phyloP scores from a whole-genome alignment of 2,329 filamentous ascomycete species.

The Thelonectria olida region DNA sequence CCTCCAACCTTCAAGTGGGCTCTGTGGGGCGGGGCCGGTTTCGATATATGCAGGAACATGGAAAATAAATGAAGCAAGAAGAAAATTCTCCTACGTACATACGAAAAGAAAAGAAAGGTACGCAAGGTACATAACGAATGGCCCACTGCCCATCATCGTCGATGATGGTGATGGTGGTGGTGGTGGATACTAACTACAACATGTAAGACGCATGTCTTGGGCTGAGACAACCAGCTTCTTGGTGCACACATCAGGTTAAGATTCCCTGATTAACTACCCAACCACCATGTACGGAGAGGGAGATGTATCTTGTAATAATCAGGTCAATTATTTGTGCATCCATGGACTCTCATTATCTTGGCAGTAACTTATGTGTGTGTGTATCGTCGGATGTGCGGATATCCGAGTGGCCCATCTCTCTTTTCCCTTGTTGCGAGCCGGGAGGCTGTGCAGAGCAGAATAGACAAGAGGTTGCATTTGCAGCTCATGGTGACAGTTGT shows the following conservation, averaged over 20 bases:
- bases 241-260: conserved; percentile 4
- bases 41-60: conserved; percentile 2
- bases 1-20: background rate
- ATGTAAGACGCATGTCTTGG: conserved; percentile 26
- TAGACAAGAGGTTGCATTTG: too few species aligned
- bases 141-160: too few species aligned
- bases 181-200: background rate
- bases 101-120: background rate
- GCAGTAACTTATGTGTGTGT: background rate
- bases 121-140: too few species aligned
- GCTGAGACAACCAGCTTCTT: conserved; percentile 25
- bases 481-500: conserved; percentile 6
- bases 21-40: conserved; percentile 2
- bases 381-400: conserved; percentile 12
- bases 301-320: too few species aligned
- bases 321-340: too few species aligned
- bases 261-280: too few species aligned
- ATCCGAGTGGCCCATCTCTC: conserved; percentile 8
- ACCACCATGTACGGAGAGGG: too few species aligned
- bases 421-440: background rate
- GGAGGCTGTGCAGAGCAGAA: conserved; percentile 12
- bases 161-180: background rate
- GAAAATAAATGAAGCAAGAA: background rate
- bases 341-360: background rate
- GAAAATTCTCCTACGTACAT: background rate